Base-by-base conservation (phyloP, 352 stramenopile species). In the Halophytophthora batemanensis region DNA sequence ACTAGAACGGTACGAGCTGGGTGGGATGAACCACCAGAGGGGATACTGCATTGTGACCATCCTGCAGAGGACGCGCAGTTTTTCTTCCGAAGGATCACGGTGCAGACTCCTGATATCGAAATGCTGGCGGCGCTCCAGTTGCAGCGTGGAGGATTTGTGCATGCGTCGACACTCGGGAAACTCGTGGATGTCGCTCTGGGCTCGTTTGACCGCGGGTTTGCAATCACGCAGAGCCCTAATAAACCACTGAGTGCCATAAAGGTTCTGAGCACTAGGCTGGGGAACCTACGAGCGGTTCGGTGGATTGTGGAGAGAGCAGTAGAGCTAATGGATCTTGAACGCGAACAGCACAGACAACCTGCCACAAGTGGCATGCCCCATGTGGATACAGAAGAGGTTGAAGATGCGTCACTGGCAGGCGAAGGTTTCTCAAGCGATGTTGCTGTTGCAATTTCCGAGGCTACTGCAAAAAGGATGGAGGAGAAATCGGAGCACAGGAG, bases 111-210 rank as follows among this genome's bases (percentile, higher is more conserved):
- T 13, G 71, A 82, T 31, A 44, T 82, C 17, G 53, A 71, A 10
- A 51, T 58, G 10, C 19, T 87, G n/a, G 59, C 64, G 2, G 78
- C 86, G 39, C 72, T 71, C 15, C 56, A 69, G 38, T 45, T 89
- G 15, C 43, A 68, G 12, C 38, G 67, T 18, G 23, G 50, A 7
- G 62, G 54, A 34, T 82, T 89, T 47, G 35, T 70, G 4, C 42
- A 82, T 29, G 31, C 71, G 0, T 29, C 28, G 11, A 18, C n/a
- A 2, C 50, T 87, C 2, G 52, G 71, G 0, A 74, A 72, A 22
- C 19, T 89, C 13, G 40, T 86, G 1, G 54, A 58, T 25, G 52
- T 53, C 6, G 58, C 68, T 2, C 33, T 77, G 8, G 56, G 40
- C 4, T 42, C 61, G 0, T 68, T 74, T 31, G 55, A 74, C 25